These are phyloP conservation scores for Eimeria praecox DNA, from an alignment of 169 alveolate species.

Conservation along the genomic window DNA sequence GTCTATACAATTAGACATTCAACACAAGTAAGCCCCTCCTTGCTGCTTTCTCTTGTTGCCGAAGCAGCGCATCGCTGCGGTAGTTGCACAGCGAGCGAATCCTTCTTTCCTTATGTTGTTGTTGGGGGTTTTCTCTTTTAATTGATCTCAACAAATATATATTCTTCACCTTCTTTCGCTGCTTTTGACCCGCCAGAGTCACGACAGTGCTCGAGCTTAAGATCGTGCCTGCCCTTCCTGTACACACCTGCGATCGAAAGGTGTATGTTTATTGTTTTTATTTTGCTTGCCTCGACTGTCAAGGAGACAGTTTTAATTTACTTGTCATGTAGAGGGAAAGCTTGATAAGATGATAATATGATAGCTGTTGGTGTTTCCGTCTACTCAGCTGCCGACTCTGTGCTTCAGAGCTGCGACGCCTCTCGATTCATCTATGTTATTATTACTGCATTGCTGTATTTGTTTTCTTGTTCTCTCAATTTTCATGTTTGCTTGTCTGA, in stretches of 20 bases:
- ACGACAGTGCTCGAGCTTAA: not conserved
- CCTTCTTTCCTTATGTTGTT: not conserved
- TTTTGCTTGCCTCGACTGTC: not conserved
- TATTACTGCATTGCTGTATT: not conserved
- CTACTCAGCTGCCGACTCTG: not conserved
- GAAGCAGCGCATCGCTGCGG: slow-evolving; percentile 9
- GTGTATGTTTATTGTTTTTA: not conserved
- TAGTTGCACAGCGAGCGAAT: not conserved
- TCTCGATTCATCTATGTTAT: not conserved
- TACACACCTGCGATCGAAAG: not conserved
- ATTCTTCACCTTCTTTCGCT: not conserved
- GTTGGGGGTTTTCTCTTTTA: not conserved
- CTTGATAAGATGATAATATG: not conserved
- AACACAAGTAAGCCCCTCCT: not conserved
- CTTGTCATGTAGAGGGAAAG: not conserved
- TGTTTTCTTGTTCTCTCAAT: not conserved
- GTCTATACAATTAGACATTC: not conserved
- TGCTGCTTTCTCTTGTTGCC: not conserved
- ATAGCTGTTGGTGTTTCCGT: not conserved
- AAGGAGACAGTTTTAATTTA: not conserved
- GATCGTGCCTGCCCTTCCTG: not conserved
- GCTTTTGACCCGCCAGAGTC: not conserved
- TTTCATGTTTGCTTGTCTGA: not conserved
- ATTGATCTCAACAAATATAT: not conserved
- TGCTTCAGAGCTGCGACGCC: not conserved